These are phyloP conservation scores for Trichoderma sp. DNA, from an alignment of 2,329 filamentous ascomycete species.

Conservation along the genomic window DNA sequence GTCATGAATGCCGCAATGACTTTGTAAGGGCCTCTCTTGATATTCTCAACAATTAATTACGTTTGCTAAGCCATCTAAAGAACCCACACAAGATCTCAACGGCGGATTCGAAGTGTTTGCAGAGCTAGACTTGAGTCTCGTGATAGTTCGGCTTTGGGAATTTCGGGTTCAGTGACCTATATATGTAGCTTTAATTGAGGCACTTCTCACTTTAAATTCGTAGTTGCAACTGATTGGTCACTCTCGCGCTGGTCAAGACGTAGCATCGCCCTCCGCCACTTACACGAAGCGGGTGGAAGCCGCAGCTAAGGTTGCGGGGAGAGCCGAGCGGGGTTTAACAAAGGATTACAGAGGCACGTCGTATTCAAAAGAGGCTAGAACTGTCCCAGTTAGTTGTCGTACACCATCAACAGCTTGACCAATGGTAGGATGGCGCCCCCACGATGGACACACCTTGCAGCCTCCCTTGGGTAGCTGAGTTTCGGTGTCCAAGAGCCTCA, in stretches of 20 bases:
- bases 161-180: background rate
- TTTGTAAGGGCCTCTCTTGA: background rate
- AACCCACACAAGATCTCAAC: background rate
- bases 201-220: background rate
- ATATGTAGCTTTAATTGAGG: background rate
- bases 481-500: background rate
- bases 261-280: background rate
- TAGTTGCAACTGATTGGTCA: background rate
- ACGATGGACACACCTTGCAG: background rate
- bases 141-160: background rate
- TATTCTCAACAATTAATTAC: background rate
- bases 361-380: background rate
- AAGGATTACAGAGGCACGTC: background rate
- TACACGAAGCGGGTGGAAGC: background rate
- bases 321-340: background rate
- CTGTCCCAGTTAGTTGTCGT: background rate
- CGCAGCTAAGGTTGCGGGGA: background rate
- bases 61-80: background rate
- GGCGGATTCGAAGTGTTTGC: background rate
- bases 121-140: background rate
- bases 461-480: background rate
- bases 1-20: background rate
- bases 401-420: background rate
- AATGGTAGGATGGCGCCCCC: background rate
- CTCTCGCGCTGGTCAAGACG: background rate